A percentile compares a stretch with the other conserved stretches of the same genome.
Evolutionary conservation across 2,329 filamentous ascomycete species (phyloP).

Genomic region (Talaromyces atroroseus): DNA sequence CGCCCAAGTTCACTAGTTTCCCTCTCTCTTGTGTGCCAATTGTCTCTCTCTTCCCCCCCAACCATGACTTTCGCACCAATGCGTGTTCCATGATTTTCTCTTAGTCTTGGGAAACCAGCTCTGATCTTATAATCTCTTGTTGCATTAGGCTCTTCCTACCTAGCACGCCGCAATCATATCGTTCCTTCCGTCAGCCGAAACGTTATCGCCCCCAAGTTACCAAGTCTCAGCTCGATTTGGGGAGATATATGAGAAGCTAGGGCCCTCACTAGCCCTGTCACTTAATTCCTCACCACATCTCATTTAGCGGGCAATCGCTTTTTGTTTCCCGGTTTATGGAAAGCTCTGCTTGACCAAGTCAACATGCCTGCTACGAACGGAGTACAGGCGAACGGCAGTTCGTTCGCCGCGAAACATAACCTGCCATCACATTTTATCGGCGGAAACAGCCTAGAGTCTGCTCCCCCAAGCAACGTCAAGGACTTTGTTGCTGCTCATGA

Average conservation of each 20-base stretch:
- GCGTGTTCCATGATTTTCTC: neutral
- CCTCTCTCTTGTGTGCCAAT: neutral
- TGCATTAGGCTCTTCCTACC: neutral
- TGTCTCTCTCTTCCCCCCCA: neutral
- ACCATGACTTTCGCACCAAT: neutral
- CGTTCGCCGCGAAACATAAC: conserved; percentile 74
- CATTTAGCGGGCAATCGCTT: conserved; percentile 2
- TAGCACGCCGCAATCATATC: neutral
- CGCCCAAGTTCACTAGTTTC: neutral
- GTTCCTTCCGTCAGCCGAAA: neutral
- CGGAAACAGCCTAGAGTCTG: conserved; percentile 79
- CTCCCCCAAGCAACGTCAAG: conserved; percentile 80
- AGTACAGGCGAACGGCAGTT: conserved; percentile 48
- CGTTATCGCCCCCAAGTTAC: conserved; percentile 4
- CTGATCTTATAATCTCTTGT: neutral
- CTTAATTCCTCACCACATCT: neutral
- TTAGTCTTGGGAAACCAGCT: neutral
- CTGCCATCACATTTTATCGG: conserved; percentile 93
- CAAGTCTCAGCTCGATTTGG: neutral
- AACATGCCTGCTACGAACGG: conserved; percentile 39
- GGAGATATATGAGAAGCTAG: conserved; percentile 3
- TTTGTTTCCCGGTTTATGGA: conserved; percentile 5
- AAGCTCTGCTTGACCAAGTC: conserved; percentile 13
- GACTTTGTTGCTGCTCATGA: conserved; percentile 88
- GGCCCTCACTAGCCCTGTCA: neutral